Conservation (phyloP, 805 yeast genomes). For the Ogataea polymorpha region DNA sequence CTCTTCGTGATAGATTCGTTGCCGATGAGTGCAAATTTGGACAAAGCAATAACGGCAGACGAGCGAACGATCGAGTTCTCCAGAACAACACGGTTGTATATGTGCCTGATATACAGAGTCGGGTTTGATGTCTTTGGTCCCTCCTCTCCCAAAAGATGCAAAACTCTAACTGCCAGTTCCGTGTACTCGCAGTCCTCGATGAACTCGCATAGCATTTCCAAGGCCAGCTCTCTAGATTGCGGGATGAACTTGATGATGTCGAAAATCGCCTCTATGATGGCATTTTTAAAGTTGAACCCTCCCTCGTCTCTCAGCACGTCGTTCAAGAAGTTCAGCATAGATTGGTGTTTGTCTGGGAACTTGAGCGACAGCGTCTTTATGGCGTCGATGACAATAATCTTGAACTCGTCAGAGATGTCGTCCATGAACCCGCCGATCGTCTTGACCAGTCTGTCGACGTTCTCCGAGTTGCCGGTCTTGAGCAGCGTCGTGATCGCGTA, state of each 20-base stretch:
- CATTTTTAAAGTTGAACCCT: slow-evolving; percentile 76
- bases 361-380: slow-evolving; percentile 86
- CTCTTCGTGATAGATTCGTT: slow-evolving; percentile 66
- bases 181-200: slow-evolving; percentile 98
- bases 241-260: slow-evolving; percentile 89
- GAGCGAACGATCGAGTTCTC: slow-evolving; percentile 95
- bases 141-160: slow-evolving; percentile 89
- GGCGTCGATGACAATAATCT: slow-evolving; percentile 92
- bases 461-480: slow-evolving; percentile 89
- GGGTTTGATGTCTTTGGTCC: slow-evolving; percentile 89
- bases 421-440: slow-evolving; percentile 86
- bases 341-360: slow-evolving; percentile 86
- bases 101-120: slow-evolving; percentile 88
- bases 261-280: slow-evolving; percentile 88
- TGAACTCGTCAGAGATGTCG: slow-evolving; percentile 94
- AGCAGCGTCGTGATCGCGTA: slow-evolving; percentile 94
- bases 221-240: slow-evolving; percentile 73
- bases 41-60: slow-evolving; percentile 88
- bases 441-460: slow-evolving; percentile 83
- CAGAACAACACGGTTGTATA: slow-evolving; percentile 92
- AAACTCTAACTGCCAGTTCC: slow-evolving; percentile 86
- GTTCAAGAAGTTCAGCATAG: slow-evolving; percentile 76
- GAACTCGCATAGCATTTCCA: slow-evolving; percentile 90
- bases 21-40: slow-evolving; percentile 81
- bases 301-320: slow-evolving; percentile 90